Conservation (phyloP, 345 rosid genomes). For the Salix suchowensis region DNA sequence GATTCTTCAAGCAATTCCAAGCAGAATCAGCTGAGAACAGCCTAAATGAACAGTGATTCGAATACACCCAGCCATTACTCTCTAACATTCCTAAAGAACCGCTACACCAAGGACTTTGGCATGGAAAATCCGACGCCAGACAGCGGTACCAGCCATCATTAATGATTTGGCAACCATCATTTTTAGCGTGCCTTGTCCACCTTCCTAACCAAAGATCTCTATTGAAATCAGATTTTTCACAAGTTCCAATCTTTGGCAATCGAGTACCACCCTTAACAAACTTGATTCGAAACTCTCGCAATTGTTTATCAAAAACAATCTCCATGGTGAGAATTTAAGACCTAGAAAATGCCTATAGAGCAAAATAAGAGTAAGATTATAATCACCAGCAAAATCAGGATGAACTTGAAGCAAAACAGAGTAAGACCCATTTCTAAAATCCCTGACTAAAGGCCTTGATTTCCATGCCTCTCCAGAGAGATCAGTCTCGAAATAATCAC, state of each 20-base stretch:
- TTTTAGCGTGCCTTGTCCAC: constrained; percentile 84
- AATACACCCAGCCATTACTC: constrained; percentile 98
- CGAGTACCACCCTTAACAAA: constrained; percentile 32
- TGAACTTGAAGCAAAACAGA: constrained; percentile 72
- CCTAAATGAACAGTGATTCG: constrained; percentile 72
- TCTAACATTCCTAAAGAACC: constrained; percentile 70
- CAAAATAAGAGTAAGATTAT: constrained; percentile 61
- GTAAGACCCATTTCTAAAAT: constrained; percentile 78
- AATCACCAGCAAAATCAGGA: constrained; percentile 77
- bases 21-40: constrained; percentile 52
- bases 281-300: constrained; percentile 43
- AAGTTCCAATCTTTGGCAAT: constrained; percentile 48
- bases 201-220: constrained; percentile 76
- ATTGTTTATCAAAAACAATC: constrained; percentile 51
- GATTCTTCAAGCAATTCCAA: constrained; percentile 68
- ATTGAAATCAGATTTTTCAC: constrained; percentile 57
- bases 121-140: constrained; percentile 51
- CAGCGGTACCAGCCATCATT: constrained; percentile 78
- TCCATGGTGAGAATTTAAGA: constrained; percentile 56
- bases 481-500: constrained; percentile 87
- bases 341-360: constrained; percentile 78
- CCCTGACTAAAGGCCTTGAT: constrained; percentile 71
- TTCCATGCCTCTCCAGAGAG: constrained; percentile 88
- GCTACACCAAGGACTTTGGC: constrained; percentile 77
- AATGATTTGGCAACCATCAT: constrained; percentile 57